Base-by-base conservation (phyloP, 2,329 filamentous ascomycete species). In the Emericellopsis cladophorae region DNA sequence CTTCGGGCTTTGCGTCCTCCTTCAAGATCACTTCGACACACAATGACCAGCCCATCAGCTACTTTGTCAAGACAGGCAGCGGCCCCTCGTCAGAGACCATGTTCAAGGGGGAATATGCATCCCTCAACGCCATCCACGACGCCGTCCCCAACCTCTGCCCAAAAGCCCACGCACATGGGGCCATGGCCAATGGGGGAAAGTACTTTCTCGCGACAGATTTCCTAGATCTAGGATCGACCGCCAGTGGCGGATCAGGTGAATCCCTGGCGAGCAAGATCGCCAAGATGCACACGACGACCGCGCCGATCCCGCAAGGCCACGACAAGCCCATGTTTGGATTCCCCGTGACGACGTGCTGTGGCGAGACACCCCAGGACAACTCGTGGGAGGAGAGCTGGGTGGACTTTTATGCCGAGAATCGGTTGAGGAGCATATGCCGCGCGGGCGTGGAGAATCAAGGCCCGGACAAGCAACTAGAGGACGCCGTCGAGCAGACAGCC, bases 261-360 rank as follows among this genome's bases (percentile, higher is more conserved):
- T 78, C 74, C 2, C 66, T 95, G 2, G 86, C 87, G 0, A 61
- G 73, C 46, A 89, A 94, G 57, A 67, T 95, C 7, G 87, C 84
- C 2, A 77, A 72, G 52, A 64, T 95, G 36, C 90, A 95, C 58
- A 80, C 74, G 2, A 86, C 79, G 1, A 76, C 82, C 0, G 84
- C 84, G 0, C 83, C 85, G 0, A 57, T 68, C 0, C 79, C 80
- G 1, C 58, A 72, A 10, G 76, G 75, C 16, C 68, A 74, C 47
- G 60, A 70, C 1, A 66, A 54, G 31, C 76, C 78, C 3, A 67
- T 79, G 60, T 95, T 90, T 49, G 90, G 90, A 3, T 95, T 95
- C 54, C 83, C 84, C 0, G 80, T 82, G 1, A 65, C 82, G 1
- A 95, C 89, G 0, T 95, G 84, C 60, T 95, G 90, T 59, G 89